These are phyloP conservation scores for Fusarium oligoseptatum DNA, from an alignment of 2,329 filamentous ascomycete species.

Conservation along the genomic window DNA sequence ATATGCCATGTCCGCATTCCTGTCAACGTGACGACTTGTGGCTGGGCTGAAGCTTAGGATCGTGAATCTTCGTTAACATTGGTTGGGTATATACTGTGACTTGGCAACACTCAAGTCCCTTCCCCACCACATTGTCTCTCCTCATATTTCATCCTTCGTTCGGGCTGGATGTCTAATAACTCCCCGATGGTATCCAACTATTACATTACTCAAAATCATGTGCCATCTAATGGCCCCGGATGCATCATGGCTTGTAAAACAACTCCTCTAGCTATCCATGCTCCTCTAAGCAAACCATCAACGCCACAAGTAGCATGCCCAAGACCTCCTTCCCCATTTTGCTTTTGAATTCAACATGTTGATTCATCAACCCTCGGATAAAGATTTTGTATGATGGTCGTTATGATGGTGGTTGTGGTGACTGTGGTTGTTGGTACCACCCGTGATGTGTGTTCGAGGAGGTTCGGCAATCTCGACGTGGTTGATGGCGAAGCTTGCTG, in stretches of 20 bases:
- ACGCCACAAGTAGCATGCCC: conserved; percentile 5
- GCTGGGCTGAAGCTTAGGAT: not conserved
- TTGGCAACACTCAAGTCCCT: not conserved
- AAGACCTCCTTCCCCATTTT: not conserved
- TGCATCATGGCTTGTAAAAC: not conserved
- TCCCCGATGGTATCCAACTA: conserved; percentile 2
- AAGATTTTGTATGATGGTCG: conserved; percentile 10
- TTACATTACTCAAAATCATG: conserved; percentile 1
- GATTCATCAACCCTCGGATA: conserved; percentile 5
- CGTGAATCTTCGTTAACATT: not conserved
- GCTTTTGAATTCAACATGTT: not conserved
- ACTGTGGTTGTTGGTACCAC: conserved; percentile 21
- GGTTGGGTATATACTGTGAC: not conserved
- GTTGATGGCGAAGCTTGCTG: conserved; percentile 21
- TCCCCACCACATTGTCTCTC: not conserved
- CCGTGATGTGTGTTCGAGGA: conserved; percentile 44
- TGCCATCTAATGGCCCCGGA: not conserved
- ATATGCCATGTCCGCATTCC: not conserved
- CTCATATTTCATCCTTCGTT: not conserved
- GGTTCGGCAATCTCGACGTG: conserved; percentile 32
- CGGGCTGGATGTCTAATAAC: not conserved
- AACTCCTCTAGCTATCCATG: not conserved
- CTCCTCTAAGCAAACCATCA: conserved; percentile 1
- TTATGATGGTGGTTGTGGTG: not conserved
- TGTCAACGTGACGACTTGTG: not conserved